Conservation (phyloP, 768 basidiomycete genomes). For the Rhizopogon sp. region DNA sequence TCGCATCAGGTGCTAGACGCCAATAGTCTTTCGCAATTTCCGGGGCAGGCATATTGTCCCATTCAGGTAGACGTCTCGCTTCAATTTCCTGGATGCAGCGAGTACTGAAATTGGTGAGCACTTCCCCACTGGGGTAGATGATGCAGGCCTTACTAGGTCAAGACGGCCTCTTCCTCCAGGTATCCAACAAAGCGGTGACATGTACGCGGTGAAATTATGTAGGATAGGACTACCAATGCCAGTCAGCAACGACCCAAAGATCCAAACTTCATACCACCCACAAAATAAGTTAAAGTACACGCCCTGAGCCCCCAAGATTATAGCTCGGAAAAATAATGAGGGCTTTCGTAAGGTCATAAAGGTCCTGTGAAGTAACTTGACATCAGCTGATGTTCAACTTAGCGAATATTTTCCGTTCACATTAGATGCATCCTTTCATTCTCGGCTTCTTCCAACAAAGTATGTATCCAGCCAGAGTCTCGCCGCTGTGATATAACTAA, state of each 20-base stretch:
- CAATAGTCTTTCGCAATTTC: slow-evolving; percentile 95
- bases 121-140: slow-evolving; percentile 11
- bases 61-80: slow-evolving; percentile 73
- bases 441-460: slow-evolving; percentile 89
- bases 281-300: slow-evolving; percentile 88
- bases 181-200: slow-evolving; percentile 92
- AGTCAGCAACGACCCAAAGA: slow-evolving; percentile 11
- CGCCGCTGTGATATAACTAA: slow-evolving; percentile 31
- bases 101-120: slow-evolving; percentile 44
- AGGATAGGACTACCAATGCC: slow-evolving; percentile 55
- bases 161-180: slow-evolving; percentile 92
- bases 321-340: slow-evolving; percentile 69
- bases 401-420: slow-evolving; percentile 33
- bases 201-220: slow-evolving; percentile 66
- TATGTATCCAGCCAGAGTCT: slow-evolving; percentile 83
- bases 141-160: slow-evolving; percentile 68
- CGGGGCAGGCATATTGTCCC: slow-evolving; percentile 74
- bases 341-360: slow-evolving; percentile 92
- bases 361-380: slow-evolving; percentile 49
- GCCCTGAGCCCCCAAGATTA: slow-evolving; percentile 90
- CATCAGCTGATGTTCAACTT: slow-evolving; percentile 6
- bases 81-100: slow-evolving; percentile 82
- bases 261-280: slow-evolving; percentile 28
- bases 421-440: slow-evolving; percentile 97
- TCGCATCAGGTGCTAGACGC: slow-evolving; percentile 70